A percentile compares a stretch with the other conserved stretches of the same genome.
Conservation (phyloP, 1,284 basidiomycete genomes). For the Sporisorium scitamineum region DNA sequence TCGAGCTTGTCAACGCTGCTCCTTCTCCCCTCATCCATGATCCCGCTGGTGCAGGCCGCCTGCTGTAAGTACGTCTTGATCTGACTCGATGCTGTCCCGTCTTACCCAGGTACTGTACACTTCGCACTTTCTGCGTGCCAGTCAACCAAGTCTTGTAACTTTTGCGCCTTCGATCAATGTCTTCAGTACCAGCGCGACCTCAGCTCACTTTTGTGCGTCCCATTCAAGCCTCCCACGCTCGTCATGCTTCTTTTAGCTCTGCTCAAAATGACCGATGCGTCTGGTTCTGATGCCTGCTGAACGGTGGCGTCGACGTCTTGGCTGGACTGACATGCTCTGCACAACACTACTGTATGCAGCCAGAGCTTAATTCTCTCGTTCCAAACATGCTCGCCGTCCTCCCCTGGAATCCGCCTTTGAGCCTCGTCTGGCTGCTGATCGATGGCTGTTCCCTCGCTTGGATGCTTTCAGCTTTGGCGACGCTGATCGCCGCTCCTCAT, state of each 20-base stretch:
- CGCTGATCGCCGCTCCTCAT: background rate
- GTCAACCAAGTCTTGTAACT: background rate
- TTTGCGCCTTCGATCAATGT: background rate
- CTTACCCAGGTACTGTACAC: slow-evolving; percentile 4
- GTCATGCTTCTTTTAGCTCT: background rate
- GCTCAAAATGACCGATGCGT: slow-evolving; percentile 18
- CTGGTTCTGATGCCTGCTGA: background rate
- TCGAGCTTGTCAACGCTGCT: background rate
- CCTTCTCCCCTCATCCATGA: background rate
- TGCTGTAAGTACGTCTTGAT: background rate
- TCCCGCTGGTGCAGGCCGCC: background rate
- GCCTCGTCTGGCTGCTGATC: background rate
- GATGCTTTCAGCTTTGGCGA: background rate
- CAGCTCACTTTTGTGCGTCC: background rate
- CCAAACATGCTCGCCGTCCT: slow-evolving; percentile 16
- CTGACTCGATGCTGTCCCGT: background rate
- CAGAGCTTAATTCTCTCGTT: slow-evolving; percentile 21
- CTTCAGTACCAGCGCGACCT: background rate
- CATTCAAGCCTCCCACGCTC: background rate
- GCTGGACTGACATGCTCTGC: background rate
- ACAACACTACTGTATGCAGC: slow-evolving; percentile 14
- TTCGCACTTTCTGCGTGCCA: slow-evolving; percentile 28
- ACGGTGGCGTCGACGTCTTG: background rate
- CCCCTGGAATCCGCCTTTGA: slow-evolving; percentile 1
- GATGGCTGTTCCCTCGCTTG: background rate